Base-by-base conservation (phyloP, 108 stramenopile genomes). In the Nitzschia sp. region DNA sequence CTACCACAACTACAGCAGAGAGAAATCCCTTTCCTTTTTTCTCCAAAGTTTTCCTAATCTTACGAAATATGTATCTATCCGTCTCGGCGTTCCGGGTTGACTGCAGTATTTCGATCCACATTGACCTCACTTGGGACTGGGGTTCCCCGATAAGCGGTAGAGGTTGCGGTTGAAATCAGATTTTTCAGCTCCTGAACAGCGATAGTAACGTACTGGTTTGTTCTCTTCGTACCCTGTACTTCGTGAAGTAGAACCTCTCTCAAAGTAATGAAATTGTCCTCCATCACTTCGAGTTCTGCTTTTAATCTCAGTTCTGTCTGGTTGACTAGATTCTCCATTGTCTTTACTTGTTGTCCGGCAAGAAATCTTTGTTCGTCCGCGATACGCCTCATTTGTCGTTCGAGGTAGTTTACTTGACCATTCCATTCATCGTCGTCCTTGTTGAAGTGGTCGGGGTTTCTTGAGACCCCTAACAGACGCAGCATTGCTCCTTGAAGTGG, bases 311-410 rank as follows among this genome's bases (percentile, higher is more conserved):
- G 29, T 35, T 75, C 73, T 2, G 73, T 52, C 53, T 47, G 55
- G 27, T 23, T 62, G 26, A 75, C 48, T 11, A 67, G 29, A 22
- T 33, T 56, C 48, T 65, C 56, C n/a, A 64, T 47, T 34, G 65
- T 56, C 50, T 58, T 61, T 1, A 67, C 36, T 36, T 79, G 73
- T 36, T 63, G 30, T 31, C 28, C 29, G n/a, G 73, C 11, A 11
- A 53, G 58, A 26, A 34, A 30, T n/a, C 8, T 59, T 34, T 81
- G 72, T 36, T 72, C 62, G 5, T 72, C 45, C 21, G 81, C 58
- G 21, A 75, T 72, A 0, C 78, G 68, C 26, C 46, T 64, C 78
- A 82, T 78, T 56, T 82, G 77, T 33, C 58, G 48, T 45, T 79
- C 68, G 26, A 82, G 50, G 47, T 78, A 69, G 33, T 65, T 16